Evolutionary conservation across 192 early-diverging fungal genomes (phyloP).

Genomic region (Rhizophagus prolifer): DNA sequence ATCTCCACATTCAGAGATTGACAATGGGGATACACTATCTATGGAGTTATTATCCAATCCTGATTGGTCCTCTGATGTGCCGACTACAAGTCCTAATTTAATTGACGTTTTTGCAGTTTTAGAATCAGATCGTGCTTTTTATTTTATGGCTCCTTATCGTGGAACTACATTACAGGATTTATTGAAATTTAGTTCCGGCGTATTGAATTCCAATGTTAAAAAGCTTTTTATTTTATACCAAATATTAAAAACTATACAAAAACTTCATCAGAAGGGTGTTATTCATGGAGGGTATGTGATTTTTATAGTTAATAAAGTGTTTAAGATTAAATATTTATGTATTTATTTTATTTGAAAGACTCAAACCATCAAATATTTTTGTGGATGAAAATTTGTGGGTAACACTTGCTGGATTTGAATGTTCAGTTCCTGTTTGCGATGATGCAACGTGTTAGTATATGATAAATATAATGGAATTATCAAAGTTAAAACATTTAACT

Average conservation of each 20-base stretch:
- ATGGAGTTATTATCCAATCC: slow-evolving; percentile 16
- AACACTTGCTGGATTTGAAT: slow-evolving; percentile 52
- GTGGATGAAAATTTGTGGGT: slow-evolving; percentile 65
- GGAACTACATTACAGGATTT: slow-evolving; percentile 57
- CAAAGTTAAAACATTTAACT: background rate
- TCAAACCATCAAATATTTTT: slow-evolving; percentile 53
- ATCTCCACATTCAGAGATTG: slow-evolving; percentile 7
- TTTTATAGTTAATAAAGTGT: background rate
- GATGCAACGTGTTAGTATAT: background rate
- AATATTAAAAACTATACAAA: slow-evolving; percentile 48
- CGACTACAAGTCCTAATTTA: slow-evolving; percentile 35
- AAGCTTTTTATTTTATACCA: slow-evolving; percentile 65
- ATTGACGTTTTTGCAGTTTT: slow-evolving; percentile 50
- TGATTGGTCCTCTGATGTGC: background rate
- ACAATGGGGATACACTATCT: slow-evolving; percentile 31
- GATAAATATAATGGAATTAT: background rate
- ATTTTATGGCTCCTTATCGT: slow-evolving; percentile 53
- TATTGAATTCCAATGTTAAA: slow-evolving; percentile 56
- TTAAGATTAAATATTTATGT: background rate
- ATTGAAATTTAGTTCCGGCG: slow-evolving; percentile 58
- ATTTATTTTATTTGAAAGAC: slow-evolving; percentile 18
- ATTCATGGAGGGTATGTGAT: slow-evolving; percentile 50
- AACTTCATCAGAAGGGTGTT: slow-evolving; percentile 54
- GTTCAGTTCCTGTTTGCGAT: slow-evolving; percentile 33
- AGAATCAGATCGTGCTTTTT: slow-evolving; percentile 51